Evolutionary conservation across 2,329 filamentous ascomycete genomes (phyloP).

Genomic region (Teratosphaeria destructans): DNA sequence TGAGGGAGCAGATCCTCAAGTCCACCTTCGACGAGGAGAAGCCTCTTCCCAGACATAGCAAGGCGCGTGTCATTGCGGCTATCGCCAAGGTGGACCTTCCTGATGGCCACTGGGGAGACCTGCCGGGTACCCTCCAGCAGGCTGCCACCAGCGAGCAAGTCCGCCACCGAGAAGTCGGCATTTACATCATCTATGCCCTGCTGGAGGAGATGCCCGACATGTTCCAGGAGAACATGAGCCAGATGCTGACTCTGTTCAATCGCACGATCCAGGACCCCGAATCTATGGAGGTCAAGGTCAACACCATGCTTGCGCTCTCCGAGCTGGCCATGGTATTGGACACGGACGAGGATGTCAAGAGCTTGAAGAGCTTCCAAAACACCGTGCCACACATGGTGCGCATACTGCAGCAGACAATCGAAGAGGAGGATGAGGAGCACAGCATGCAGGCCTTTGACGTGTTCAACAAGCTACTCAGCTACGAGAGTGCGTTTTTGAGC

Average conservation of each 20-base stretch:
- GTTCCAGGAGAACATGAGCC: slow-evolving; percentile 69
- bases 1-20: slow-evolving; percentile 74
- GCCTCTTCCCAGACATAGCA: slow-evolving; percentile 69
- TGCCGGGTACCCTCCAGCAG: slow-evolving; percentile 68
- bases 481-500: slow-evolving; percentile 73
- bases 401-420: slow-evolving; percentile 75
- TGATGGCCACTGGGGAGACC: slow-evolving; percentile 73
- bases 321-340: slow-evolving; percentile 80
- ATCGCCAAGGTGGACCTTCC: slow-evolving; percentile 80
- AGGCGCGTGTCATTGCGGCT: slow-evolving; percentile 76
- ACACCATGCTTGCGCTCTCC: slow-evolving; percentile 84
- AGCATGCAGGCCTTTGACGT: slow-evolving; percentile 89
- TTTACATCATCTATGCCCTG: slow-evolving; percentile 87
- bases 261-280: slow-evolving; percentile 83
- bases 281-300: slow-evolving; percentile 86
- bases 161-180: slow-evolving; percentile 75
- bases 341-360: slow-evolving; percentile 68
- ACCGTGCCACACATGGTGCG: slow-evolving; percentile 81
- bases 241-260: slow-evolving; percentile 73
- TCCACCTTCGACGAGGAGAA: slow-evolving; percentile 71
- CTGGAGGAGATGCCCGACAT: slow-evolving; percentile 78
- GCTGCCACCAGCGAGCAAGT: slow-evolving; percentile 66
- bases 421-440: slow-evolving; percentile 66
- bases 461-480: slow-evolving; percentile 88
- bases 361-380: slow-evolving; percentile 64